A percentile compares a stretch with the other conserved stretches of the same genome.
Conservation (phyloP, 768 basidiomycete species). For the Chiua virens region DNA sequence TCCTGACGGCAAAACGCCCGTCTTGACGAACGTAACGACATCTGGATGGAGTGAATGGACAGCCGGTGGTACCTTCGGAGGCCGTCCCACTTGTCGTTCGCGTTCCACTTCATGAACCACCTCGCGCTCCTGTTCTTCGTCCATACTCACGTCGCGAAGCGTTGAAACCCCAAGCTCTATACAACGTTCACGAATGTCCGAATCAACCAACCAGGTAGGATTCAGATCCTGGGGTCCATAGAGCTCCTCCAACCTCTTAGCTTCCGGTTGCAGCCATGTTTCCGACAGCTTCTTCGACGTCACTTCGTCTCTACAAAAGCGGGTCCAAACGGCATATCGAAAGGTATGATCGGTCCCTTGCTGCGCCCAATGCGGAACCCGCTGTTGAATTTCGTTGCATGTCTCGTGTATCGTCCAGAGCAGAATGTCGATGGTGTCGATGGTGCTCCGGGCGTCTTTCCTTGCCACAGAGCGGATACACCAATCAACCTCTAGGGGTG, state of each 20-base stretch:
- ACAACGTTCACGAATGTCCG: conserved; percentile 17
- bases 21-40: conserved; percentile 25
- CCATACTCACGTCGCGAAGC: conserved; percentile 25
- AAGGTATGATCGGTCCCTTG: conserved; percentile 30
- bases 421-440: conserved; percentile 35
- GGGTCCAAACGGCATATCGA: conserved; percentile 19
- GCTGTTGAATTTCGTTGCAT: conserved; percentile 40
- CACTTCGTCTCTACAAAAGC: background rate
- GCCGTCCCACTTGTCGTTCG: conserved; percentile 41
- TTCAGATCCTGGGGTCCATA: conserved; percentile 17
- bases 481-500: conserved; percentile 40
- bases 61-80: conserved; percentile 25
- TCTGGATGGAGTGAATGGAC: conserved; percentile 22
- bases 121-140: conserved; percentile 54
- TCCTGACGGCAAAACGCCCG: conserved; percentile 22
- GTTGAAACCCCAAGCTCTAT: conserved; percentile 14
- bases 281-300: conserved; percentile 1
- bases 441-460: background rate
- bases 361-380: conserved; percentile 42
- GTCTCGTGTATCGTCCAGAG: conserved; percentile 47
- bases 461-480: conserved; percentile 31
- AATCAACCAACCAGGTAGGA: background rate
- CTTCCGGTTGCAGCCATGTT: conserved; percentile 43
- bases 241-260: conserved; percentile 37
- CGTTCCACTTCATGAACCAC: conserved; percentile 44